Conservation (phyloP, 1,284 basidiomycete genomes). For the Heliocybe sulcata region DNA sequence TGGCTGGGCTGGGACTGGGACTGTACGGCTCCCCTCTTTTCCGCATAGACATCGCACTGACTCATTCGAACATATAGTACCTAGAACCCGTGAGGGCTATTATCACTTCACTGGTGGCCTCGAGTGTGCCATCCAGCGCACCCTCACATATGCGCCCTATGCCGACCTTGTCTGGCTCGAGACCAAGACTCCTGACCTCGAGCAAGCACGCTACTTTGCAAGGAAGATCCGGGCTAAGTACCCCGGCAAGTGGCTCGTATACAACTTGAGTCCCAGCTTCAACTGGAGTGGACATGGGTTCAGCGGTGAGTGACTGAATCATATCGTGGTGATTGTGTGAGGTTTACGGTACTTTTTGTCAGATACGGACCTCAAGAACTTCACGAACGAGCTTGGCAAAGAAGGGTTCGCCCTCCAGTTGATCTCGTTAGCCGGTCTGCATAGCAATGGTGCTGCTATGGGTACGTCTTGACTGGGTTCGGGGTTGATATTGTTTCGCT, state of each 20-base stretch:
- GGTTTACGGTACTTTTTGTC: background rate
- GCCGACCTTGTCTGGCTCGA: constrained; percentile 88
- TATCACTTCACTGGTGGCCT: constrained; percentile 87
- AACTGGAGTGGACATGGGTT: constrained; percentile 88
- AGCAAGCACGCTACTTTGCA: constrained; percentile 77
- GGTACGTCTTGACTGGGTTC: constrained; percentile 35
- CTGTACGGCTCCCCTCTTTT: constrained; percentile 33
- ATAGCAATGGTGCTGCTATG: constrained; percentile 77
- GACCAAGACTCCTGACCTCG: constrained; percentile 80
- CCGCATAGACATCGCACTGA: background rate
- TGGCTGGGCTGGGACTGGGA: constrained; percentile 86
- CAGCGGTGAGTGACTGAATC: constrained; percentile 35
- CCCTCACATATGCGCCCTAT: constrained; percentile 74
- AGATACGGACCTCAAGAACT: constrained; percentile 76
- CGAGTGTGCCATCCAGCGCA: constrained; percentile 78
- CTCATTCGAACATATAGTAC: constrained; percentile 37
- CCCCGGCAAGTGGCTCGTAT: constrained; percentile 86
- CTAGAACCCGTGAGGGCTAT: constrained; percentile 88
- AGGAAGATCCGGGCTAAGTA: constrained; percentile 65
- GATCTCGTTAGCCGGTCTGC: constrained; percentile 83
- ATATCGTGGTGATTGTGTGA: background rate
- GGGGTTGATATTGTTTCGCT: constrained; percentile 3
- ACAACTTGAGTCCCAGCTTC: constrained; percentile 91
- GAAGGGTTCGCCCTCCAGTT: constrained; percentile 85
- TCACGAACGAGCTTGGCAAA: constrained; percentile 88